These are phyloP conservation scores for Fraxinus latifolia DNA, from an alignment of 305 asterid genomes.

Conservation along the genomic window DNA sequence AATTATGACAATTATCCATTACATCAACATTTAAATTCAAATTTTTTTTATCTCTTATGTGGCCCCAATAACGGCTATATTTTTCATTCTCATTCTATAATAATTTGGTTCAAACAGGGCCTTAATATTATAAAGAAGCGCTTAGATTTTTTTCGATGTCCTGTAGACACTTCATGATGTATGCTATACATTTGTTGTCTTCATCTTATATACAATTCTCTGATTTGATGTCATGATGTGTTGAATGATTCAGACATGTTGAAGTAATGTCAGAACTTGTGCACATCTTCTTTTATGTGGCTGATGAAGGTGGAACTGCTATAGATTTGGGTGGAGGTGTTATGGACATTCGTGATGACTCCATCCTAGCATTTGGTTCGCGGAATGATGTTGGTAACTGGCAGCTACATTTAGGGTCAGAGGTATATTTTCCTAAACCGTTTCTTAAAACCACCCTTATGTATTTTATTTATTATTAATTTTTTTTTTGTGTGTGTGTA, in stretches of 20 bases:
- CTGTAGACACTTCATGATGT: slow-evolving; percentile 18
- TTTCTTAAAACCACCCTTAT: neutral
- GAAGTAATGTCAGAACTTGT: slow-evolving; percentile 49
- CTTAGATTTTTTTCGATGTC: slow-evolving; percentile 14
- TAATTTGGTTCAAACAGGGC: no score
- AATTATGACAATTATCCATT: no score
- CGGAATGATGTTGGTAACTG: slow-evolving; percentile 74
- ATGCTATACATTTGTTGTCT: slow-evolving; percentile 1
- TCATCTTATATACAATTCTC: neutral
- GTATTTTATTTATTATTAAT: neutral
- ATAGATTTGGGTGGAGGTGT: slow-evolving; percentile 55
- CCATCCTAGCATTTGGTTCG: slow-evolving; percentile 63
- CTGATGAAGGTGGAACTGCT: slow-evolving; percentile 76
- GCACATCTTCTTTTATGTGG: slow-evolving; percentile 90
- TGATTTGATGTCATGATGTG: slow-evolving; percentile 24
- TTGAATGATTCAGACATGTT: slow-evolving; percentile 40
- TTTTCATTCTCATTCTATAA: no score
- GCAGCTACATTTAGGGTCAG: slow-evolving; percentile 76
- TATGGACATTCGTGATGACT: slow-evolving; percentile 41
- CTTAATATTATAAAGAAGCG: neutral
- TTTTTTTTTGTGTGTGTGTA: neutral
- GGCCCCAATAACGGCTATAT: no score
- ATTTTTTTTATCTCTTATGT: no score
- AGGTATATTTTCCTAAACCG: slow-evolving; percentile 44
- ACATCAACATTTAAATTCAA: no score